Conservation (phyloP, 192 early-diverging fungal genomes). For the Geranomyces michiganensis region DNA sequence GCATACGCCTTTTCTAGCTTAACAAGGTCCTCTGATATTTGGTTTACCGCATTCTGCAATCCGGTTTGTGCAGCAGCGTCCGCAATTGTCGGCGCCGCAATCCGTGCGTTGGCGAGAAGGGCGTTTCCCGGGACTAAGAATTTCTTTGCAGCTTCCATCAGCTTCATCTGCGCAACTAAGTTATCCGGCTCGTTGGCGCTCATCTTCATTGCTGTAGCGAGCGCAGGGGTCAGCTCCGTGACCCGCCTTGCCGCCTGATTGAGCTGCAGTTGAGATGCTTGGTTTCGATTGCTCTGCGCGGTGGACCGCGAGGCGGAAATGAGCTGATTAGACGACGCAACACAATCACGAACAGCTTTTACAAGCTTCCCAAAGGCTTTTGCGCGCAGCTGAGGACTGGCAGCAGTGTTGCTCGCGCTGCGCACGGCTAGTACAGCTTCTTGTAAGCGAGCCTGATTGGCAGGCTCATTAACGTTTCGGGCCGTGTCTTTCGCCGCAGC, state of each 20-base stretch:
- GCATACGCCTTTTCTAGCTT: slow-evolving; percentile 40
- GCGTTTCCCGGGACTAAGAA: slow-evolving; percentile 45
- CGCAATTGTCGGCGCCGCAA: slow-evolving; percentile 49
- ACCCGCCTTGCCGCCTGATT: slow-evolving; percentile 48
- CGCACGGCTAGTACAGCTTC: slow-evolving; percentile 19
- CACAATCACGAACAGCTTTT: slow-evolving; percentile 48
- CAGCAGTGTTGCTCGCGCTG: slow-evolving; percentile 32
- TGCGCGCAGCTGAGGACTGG: slow-evolving; percentile 41
- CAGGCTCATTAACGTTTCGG: slow-evolving; percentile 32
- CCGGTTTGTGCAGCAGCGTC: slow-evolving; percentile 44
- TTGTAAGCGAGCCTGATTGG: slow-evolving; percentile 28
- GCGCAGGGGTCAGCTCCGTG: slow-evolving; percentile 42
- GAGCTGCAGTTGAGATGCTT: slow-evolving; percentile 52
- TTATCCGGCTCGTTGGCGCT: slow-evolving; percentile 39
- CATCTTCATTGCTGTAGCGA: slow-evolving; percentile 39
- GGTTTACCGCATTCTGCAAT: slow-evolving; percentile 39
- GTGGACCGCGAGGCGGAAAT: slow-evolving; percentile 44
- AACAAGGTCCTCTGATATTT: slow-evolving; percentile 40
- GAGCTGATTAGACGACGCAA: slow-evolving; percentile 55
- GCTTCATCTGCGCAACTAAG: slow-evolving; percentile 42
- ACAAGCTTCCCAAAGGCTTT: slow-evolving; percentile 44
- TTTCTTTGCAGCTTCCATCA: slow-evolving; percentile 52
- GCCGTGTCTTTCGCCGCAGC: slow-evolving; percentile 51
- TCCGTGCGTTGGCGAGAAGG: slow-evolving; percentile 43
- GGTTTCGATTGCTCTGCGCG: slow-evolving; percentile 56